A percentile compares a stretch with the other conserved stretches of the same genome.
phyloP scores from a whole-genome alignment of 495 filamentous ascomycete genomes.

The Trichoderma reesei region DNA sequence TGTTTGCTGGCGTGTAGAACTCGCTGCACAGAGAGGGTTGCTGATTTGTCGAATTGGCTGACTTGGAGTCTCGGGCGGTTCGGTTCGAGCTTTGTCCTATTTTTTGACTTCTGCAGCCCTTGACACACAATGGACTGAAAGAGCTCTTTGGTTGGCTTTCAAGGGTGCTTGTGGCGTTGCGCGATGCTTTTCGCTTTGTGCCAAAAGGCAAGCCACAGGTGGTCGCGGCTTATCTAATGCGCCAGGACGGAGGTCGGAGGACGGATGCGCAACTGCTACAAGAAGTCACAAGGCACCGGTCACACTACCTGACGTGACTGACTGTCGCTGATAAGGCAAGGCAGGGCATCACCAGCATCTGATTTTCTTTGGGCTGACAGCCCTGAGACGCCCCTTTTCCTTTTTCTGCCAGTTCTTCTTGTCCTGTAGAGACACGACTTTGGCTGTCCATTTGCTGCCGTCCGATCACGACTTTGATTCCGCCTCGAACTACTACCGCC shows the following conservation, averaged over 20 bases:
- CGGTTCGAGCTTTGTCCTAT: too few relatives aligned
- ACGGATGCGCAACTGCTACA: background rate
- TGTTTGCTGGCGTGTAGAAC: background rate
- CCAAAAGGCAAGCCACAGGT: background rate
- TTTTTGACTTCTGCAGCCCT: too few relatives aligned
- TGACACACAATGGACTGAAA: too few relatives aligned
- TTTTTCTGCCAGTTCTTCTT: too few relatives aligned
- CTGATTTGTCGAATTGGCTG: background rate
- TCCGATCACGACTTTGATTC: too few relatives aligned
- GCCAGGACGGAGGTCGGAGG: too few relatives aligned
- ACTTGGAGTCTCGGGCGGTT: background rate
- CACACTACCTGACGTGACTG: background rate
- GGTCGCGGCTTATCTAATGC: background rate
- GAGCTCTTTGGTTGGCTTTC: too few relatives aligned
- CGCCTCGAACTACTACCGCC: background rate
- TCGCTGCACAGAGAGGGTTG: background rate
- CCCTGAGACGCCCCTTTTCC: background rate
- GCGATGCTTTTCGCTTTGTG: background rate
- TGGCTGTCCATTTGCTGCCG: too few relatives aligned
- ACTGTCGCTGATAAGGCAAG: background rate
- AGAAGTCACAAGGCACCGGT: constrained; percentile 10
- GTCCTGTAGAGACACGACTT: too few relatives aligned
- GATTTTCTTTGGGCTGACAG: background rate
- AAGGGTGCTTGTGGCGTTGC: background rate
- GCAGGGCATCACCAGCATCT: background rate